phyloP scores from a whole-genome alignment of 1,284 basidiomycete genomes.

The Earliella scabrosa region DNA sequence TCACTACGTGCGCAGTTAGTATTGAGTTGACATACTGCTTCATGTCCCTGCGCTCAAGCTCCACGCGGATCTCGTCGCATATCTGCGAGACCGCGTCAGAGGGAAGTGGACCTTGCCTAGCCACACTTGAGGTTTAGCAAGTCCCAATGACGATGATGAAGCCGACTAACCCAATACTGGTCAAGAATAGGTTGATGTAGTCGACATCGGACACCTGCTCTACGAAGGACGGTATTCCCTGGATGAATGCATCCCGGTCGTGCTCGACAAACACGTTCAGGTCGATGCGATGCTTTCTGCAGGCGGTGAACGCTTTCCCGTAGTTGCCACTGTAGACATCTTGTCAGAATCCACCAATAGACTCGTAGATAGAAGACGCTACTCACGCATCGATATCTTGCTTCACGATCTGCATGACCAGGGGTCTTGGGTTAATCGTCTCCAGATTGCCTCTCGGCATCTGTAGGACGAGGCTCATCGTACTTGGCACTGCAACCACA shows the following conservation, averaged over 20 bases:
- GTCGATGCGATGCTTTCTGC: slow-evolving; percentile 93
- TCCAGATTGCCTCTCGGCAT: slow-evolving; percentile 99
- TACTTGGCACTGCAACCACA: slow-evolving; percentile 82
- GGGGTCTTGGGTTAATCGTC: slow-evolving; percentile 90
- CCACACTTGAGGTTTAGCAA: slow-evolving; percentile 8
- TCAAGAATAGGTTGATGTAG: slow-evolving; percentile 92
- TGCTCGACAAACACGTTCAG: slow-evolving; percentile 89
- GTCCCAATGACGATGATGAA: neutral
- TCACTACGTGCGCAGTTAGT: slow-evolving; percentile 92
- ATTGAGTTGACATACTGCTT: slow-evolving; percentile 90
- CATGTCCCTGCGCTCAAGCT: slow-evolving; percentile 76
- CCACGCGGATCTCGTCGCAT: slow-evolving; percentile 79
- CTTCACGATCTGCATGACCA: slow-evolving; percentile 86
- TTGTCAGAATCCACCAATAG: no score
- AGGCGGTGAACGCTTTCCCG: slow-evolving; percentile 87
- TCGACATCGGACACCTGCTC: slow-evolving; percentile 90
- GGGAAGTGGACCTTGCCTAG: slow-evolving; percentile 61
- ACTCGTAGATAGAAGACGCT: no score
- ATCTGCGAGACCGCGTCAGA: slow-evolving; percentile 68
- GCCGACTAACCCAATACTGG: slow-evolving; percentile 69
- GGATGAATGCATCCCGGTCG: slow-evolving; percentile 70
- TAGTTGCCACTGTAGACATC: slow-evolving; percentile 60
- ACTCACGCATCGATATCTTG: slow-evolving; percentile 75
- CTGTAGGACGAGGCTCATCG: slow-evolving; percentile 92
- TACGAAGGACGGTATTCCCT: slow-evolving; percentile 69